A percentile compares a stretch with the other conserved stretches of the same genome.
phyloP scores from a whole-genome alignment of 345 rosid species.

The Turritis glabra region DNA sequence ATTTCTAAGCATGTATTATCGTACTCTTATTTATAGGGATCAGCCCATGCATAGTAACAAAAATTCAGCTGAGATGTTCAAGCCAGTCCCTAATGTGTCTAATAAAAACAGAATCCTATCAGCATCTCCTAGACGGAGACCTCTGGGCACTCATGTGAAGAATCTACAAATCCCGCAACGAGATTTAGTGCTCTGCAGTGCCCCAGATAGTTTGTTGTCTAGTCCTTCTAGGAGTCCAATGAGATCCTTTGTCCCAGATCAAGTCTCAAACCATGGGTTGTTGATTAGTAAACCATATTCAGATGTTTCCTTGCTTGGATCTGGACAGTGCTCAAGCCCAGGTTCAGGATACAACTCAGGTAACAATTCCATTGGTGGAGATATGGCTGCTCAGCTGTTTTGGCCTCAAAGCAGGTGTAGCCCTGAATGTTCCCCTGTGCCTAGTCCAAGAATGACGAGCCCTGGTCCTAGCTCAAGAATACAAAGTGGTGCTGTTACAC shows the following conservation, averaged over 20 bases:
- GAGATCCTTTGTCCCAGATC: conserved; percentile 73
- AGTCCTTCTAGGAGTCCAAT: conserved; percentile 99
- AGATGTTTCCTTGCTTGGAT: conserved; percentile 76
- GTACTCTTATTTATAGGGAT: conserved; percentile 57
- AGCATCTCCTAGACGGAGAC: conserved; percentile 66
- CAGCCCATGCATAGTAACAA: conserved; percentile 44
- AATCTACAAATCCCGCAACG: conserved; percentile 69
- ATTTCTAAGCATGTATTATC: conserved; percentile 24
- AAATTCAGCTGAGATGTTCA: conserved; percentile 59
- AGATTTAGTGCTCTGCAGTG: conserved; percentile 62
- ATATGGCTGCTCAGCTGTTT: conserved; percentile 80
- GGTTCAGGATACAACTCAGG: conserved; percentile 97
- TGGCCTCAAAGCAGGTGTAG: conserved; percentile 96
- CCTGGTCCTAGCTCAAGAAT: conserved; percentile 98
- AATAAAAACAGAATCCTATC: conserved; percentile 50
- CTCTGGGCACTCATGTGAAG: conserved; percentile 56
- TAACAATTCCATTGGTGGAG: conserved; percentile 94
- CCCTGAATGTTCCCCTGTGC: conserved; percentile 93
- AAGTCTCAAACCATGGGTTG: conserved; percentile 60
- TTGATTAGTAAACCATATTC: conserved; percentile 72
- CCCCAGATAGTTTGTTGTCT: conserved; percentile 94
- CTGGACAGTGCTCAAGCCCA: conserved; percentile 98
- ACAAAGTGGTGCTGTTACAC: conserved; percentile 98
- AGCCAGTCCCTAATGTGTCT: conserved; percentile 51
- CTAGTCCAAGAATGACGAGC: conserved; percentile 95